Conservation (phyloP, 495 filamentous ascomycete genomes). For the Margaritispora aquatica region DNA sequence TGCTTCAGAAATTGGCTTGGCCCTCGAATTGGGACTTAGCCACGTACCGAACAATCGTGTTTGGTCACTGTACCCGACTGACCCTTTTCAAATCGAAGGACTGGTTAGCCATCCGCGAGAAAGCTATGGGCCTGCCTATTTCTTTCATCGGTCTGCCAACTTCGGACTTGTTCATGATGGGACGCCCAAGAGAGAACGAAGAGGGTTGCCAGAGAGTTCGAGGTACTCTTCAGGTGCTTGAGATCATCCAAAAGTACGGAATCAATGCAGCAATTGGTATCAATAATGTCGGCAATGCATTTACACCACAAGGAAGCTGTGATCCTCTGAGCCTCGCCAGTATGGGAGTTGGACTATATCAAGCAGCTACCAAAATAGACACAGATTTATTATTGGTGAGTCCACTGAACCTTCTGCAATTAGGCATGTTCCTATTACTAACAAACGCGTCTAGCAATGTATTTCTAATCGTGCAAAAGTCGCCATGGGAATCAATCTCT, state of each 20-base stretch:
- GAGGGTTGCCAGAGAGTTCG: slow-evolving; percentile 32
- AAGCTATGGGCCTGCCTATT: slow-evolving; percentile 50
- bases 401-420: no score
- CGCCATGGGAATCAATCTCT: slow-evolving; percentile 16
- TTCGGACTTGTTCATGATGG: slow-evolving; percentile 72
- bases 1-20: slow-evolving; percentile 44
- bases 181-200: slow-evolving; percentile 31
- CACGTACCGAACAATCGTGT: slow-evolving; percentile 45
- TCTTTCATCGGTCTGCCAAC: slow-evolving; percentile 67
- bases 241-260: slow-evolving; percentile 54
- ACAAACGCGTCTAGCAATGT: slow-evolving; percentile 16
- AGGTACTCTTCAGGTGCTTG: slow-evolving; percentile 56
- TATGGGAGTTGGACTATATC: slow-evolving; percentile 61
- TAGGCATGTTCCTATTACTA: neutral
- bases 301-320: slow-evolving; percentile 67
- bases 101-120: slow-evolving; percentile 39
- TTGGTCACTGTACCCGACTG: slow-evolving; percentile 67
- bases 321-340: slow-evolving; percentile 62
- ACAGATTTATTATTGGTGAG: slow-evolving; percentile 45
- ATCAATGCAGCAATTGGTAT: slow-evolving; percentile 58
- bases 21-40: slow-evolving; percentile 16
- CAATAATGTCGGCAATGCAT: slow-evolving; percentile 77
- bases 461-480: slow-evolving; percentile 20
- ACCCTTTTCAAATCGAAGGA: slow-evolving; percentile 47
- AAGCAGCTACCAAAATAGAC: slow-evolving; percentile 54